phyloP scores from a whole-genome alignment of 805 yeast species.

The Ogataea siamensis region DNA sequence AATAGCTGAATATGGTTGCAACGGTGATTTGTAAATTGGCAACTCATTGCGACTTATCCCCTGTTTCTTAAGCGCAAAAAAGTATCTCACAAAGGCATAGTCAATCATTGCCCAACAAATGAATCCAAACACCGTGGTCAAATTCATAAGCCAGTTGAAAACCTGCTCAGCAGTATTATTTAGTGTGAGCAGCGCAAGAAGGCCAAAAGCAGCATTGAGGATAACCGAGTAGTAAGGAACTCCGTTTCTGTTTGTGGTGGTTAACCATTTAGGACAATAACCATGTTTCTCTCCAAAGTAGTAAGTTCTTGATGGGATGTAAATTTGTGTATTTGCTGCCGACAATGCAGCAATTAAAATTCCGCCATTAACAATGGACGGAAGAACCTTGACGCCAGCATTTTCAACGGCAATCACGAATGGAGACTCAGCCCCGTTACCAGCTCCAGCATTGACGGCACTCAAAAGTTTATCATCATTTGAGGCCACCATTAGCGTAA shows the following conservation, averaged over 20 bases:
- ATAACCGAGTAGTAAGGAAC: conserved; percentile 61
- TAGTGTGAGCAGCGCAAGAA: conserved; percentile 58
- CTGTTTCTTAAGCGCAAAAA: conserved; percentile 59
- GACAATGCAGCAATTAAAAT: conserved; percentile 64
- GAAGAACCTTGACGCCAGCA: conserved; percentile 64
- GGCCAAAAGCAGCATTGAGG: conserved; percentile 59
- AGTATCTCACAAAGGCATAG: conserved; percentile 65
- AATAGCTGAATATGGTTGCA: conserved; percentile 67
- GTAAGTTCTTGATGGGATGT: conserved; percentile 67
- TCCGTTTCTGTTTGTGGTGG: conserved; percentile 50
- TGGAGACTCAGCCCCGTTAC: conserved; percentile 60
- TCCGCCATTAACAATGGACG: conserved; percentile 71
- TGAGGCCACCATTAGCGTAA: conserved; percentile 69
- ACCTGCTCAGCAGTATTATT: conserved; percentile 54
- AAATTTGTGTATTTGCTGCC: conserved; percentile 77
- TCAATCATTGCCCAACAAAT: conserved; percentile 71
- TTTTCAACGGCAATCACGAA: conserved; percentile 69
- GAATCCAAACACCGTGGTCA: conserved; percentile 75
- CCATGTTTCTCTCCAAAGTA: conserved; percentile 62
- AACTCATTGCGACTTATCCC: conserved; percentile 65
- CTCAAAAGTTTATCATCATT: conserved; percentile 44
- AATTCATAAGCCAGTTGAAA: conserved; percentile 70
- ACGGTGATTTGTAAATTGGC: conserved; percentile 66
- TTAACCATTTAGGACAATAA: conserved; percentile 55
- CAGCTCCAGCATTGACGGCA: conserved; percentile 36